Conservation (phyloP, 2,329 filamentous ascomycete species). For the Xylaria sp. region DNA sequence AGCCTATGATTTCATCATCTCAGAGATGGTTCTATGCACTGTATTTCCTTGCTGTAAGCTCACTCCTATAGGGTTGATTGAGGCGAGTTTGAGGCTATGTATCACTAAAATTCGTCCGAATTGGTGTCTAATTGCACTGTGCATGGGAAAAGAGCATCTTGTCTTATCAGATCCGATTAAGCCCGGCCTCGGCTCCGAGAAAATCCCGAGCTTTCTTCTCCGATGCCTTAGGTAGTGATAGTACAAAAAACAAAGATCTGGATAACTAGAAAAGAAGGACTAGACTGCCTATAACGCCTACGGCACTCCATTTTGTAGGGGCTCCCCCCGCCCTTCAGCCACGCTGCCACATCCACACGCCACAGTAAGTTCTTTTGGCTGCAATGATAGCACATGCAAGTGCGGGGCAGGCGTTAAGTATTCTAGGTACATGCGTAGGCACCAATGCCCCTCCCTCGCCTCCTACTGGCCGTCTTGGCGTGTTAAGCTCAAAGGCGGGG, state of each 20-base stretch:
- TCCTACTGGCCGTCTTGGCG: background rate
- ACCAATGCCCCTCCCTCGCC: background rate
- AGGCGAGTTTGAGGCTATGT: background rate
- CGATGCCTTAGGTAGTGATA: no score
- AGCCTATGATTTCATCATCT: constrained; percentile 48
- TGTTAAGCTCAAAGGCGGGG: constrained; percentile 26
- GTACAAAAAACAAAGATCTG: no score
- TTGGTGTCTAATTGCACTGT: background rate
- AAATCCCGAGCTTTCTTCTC: constrained; percentile 24
- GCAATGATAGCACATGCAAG: background rate
- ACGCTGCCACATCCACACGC: no score
- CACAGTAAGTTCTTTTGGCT: no score
- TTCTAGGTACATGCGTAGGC: no score
- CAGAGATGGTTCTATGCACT: constrained; percentile 41
- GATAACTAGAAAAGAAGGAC: no score
- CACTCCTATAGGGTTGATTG: background rate
- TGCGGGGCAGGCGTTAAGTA: constrained; percentile 7
- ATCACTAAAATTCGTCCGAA: background rate
- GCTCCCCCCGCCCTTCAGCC: no score
- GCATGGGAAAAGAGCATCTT: background rate
- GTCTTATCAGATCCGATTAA: constrained; percentile 37
- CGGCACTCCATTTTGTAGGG: no score
- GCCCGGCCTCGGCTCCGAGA: constrained; percentile 24
- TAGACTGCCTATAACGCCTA: no score
- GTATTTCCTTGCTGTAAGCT: constrained; percentile 7